Evolutionary conservation across 148 eudicot species (phyloP).

Genomic region (Rhododendron vialii): DNA sequence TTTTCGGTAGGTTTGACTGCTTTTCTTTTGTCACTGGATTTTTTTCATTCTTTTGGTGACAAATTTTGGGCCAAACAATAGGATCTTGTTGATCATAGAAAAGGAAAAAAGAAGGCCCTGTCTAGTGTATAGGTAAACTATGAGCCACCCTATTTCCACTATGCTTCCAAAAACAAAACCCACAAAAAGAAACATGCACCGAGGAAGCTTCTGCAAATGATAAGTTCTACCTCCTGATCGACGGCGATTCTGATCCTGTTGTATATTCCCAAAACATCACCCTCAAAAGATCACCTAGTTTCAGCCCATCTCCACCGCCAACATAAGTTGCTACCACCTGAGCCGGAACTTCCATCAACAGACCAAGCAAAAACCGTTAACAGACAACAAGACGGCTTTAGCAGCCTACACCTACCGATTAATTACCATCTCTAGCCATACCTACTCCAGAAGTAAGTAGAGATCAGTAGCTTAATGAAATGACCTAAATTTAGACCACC

Average conservation of each 20-base stretch:
- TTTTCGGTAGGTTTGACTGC: too few relatives aligned
- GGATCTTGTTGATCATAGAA: background rate
- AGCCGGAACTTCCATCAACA: too few relatives aligned
- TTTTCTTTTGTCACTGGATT: background rate
- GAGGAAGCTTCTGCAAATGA: background rate
- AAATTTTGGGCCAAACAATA: too few relatives aligned
- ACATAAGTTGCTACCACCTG: too few relatives aligned
- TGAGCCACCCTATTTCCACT: background rate
- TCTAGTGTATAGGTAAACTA: background rate
- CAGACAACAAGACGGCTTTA: background rate
- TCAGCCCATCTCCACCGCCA: too few relatives aligned
- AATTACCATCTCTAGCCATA: background rate
- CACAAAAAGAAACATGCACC: background rate
- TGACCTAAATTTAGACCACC: background rate
- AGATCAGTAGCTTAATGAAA: background rate
- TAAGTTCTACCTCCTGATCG: background rate
- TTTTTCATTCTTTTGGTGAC: background rate
- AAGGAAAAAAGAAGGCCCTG: background rate
- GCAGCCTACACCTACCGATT: background rate
- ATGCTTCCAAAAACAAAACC: background rate
- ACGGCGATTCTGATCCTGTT: background rate
- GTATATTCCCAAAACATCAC: background rate
- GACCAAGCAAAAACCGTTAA: background rate
- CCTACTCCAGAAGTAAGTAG: background rate
- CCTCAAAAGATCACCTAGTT: background rate